A percentile compares a stretch with the other conserved stretches of the same genome.
Evolutionary conservation across 208 protist species (phyloP).

Genomic region (Leishmania gerbilli): DNA sequence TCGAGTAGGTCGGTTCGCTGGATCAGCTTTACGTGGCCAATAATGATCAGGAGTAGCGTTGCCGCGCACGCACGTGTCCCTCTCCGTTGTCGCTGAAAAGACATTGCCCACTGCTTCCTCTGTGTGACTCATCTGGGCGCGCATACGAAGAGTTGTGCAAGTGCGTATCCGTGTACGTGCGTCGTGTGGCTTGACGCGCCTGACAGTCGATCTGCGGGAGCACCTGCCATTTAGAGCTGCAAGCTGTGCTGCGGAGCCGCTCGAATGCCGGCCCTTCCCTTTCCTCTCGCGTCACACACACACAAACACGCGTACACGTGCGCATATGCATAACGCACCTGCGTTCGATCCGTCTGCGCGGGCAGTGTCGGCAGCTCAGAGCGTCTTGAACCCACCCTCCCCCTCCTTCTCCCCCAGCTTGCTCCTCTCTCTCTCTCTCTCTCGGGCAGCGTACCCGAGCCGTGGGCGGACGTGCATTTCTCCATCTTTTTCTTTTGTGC

Average conservation of each 20-base stretch:
- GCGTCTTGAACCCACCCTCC: neutral
- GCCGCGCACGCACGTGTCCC: neutral
- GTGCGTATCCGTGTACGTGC: neutral
- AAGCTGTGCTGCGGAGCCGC: neutral
- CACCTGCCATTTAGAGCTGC: neutral
- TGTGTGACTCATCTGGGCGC: neutral
- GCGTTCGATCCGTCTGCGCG: neutral
- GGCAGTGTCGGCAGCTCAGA: neutral
- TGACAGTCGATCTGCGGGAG: neutral
- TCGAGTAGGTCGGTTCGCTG: neutral
- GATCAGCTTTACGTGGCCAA: neutral
- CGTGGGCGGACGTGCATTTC: neutral
- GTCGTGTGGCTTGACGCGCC: neutral
- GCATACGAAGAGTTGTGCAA: neutral
- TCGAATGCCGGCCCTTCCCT: neutral
- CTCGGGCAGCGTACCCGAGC: neutral
- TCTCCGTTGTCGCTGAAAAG: neutral
- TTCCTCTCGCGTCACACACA: neutral
- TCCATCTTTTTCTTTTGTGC: neutral
- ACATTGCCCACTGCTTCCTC: neutral
- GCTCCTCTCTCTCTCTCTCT: neutral
- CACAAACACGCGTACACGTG: neutral
- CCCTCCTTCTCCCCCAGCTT: neutral
- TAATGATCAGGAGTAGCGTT: neutral
- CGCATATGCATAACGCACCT: neutral